Evolutionary conservation across 371 early-diverging fungal genomes (phyloP).

Genomic region (Mucor velutinosus): DNA sequence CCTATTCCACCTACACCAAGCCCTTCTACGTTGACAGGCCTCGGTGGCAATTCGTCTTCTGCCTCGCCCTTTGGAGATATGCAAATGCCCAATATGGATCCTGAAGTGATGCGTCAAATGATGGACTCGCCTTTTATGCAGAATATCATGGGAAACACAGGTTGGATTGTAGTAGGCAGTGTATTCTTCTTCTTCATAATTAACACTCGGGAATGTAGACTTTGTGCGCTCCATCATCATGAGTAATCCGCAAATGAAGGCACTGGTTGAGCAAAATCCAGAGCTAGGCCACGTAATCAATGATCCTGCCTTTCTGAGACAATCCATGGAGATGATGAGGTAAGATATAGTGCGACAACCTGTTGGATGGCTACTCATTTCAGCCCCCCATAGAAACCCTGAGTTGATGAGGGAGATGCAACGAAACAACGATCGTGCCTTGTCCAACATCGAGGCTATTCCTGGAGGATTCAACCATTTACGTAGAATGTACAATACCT

Average conservation of each 20-base stretch:
- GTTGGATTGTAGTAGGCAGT: constrained; percentile 10
- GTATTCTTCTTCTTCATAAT: neutral
- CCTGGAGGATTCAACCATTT: constrained; percentile 89
- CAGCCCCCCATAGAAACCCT: constrained; percentile 63
- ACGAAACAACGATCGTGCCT: constrained; percentile 84
- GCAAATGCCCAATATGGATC: constrained; percentile 42
- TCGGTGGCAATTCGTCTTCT: constrained; percentile 7
- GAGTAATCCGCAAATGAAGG: constrained; percentile 71
- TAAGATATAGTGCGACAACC: constrained; percentile 4
- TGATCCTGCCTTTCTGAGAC: constrained; percentile 77
- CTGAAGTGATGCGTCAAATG: constrained; percentile 51
- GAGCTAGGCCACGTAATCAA: constrained; percentile 78
- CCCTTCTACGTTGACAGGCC: constrained; percentile 20
- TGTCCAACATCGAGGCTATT: constrained; percentile 82
- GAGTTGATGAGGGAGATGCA: constrained; percentile 80
- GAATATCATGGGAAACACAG: constrained; percentile 45
- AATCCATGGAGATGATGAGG: constrained; percentile 63
- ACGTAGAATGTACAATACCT: constrained; percentile 73
- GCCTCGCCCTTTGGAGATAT: constrained; percentile 27
- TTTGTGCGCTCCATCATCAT: constrained; percentile 74
- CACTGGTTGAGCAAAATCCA: constrained; percentile 74
- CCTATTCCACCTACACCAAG: constrained; percentile 28
- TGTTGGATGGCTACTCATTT: no score
- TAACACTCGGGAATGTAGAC: constrained; percentile 37
- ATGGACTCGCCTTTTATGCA: constrained; percentile 60